Percentiles rank a stretch among this genome's conserved stretches.
Conservation (phyloP, 1,284 basidiomycete genomes). For the Coniferiporia weirii region DNA sequence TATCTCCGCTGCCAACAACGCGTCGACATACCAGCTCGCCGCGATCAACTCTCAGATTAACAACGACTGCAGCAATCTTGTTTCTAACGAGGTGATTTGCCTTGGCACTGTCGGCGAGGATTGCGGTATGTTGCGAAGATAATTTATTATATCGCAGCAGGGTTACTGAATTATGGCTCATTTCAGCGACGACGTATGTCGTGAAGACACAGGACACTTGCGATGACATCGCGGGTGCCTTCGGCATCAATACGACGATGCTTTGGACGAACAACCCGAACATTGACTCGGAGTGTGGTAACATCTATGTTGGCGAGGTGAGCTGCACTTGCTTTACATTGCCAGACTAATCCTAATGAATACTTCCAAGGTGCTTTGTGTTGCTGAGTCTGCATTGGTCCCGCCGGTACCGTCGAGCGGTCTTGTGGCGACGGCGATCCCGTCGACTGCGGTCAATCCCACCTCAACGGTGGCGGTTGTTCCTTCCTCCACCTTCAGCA, state of each 20-base stretch:
- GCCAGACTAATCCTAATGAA: too few species aligned
- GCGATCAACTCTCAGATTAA: constrained; percentile 48
- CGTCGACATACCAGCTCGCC: constrained; percentile 73
- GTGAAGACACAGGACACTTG: constrained; percentile 50
- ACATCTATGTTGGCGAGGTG: constrained; percentile 67
- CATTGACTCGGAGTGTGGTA: constrained; percentile 48
- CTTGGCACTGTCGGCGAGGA: constrained; percentile 44
- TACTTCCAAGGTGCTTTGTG: constrained; percentile 45
- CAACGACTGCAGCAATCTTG: constrained; percentile 51
- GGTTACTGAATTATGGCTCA: neutral
- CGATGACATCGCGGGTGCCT: constrained; percentile 33
- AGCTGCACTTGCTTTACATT: neutral
- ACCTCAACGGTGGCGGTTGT: constrained; percentile 21
- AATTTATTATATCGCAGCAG: neutral
- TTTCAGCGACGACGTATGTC: constrained; percentile 33
- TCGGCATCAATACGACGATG: constrained; percentile 45
- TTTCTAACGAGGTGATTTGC: constrained; percentile 42
- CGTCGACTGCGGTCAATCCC: constrained; percentile 29
- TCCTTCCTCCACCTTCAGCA: constrained; percentile 20
- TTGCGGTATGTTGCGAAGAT: constrained; percentile 28
- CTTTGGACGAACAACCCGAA: constrained; percentile 65
- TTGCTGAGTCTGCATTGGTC: constrained; percentile 32
- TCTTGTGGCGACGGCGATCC: constrained; percentile 30
- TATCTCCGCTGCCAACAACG: constrained; percentile 60
- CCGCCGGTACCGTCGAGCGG: constrained; percentile 35